Evolutionary conservation across 1,284 basidiomycete genomes (phyloP).

Genomic region (Cryptococcus sp.): DNA sequence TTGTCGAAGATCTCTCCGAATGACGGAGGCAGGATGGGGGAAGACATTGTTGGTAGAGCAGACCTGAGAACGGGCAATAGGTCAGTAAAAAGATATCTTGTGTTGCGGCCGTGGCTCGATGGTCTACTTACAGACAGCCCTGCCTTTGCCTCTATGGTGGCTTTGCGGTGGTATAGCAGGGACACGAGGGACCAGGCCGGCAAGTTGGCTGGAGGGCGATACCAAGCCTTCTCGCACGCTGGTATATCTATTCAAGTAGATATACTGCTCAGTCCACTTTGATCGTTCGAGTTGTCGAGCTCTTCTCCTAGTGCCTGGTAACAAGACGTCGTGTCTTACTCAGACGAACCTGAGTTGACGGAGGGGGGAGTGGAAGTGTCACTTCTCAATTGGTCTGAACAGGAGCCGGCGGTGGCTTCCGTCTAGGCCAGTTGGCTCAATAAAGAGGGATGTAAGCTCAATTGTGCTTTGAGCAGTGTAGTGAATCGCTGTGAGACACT

Average conservation of each 20-base stretch:
- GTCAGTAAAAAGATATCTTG: background rate
- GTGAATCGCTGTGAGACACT: background rate
- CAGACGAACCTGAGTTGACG: too few relatives aligned
- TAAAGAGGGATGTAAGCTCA: too few relatives aligned
- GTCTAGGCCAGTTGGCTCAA: background rate
- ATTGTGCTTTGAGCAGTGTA: too few relatives aligned
- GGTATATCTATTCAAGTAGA: background rate
- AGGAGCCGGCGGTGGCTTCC: background rate
- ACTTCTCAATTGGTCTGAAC: background rate
- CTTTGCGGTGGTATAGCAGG: too few relatives aligned
- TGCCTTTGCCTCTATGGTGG: too few relatives aligned
- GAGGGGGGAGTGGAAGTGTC: background rate
- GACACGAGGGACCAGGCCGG: background rate
- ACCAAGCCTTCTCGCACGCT: background rate
- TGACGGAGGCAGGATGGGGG: conserved; percentile 14
- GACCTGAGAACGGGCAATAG: background rate
- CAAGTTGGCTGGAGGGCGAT: background rate
- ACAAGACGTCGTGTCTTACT: too few relatives aligned
- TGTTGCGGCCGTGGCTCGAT: background rate
- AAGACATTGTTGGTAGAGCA: conserved; percentile 9
- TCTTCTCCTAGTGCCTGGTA: background rate
- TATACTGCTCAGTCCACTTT: background rate
- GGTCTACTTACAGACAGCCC: background rate
- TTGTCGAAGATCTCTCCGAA: conserved; percentile 19
- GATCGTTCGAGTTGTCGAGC: background rate